These are phyloP conservation scores for Brassica carinata DNA, from an alignment of 345 rosid genomes.

Conservation along the genomic window DNA sequence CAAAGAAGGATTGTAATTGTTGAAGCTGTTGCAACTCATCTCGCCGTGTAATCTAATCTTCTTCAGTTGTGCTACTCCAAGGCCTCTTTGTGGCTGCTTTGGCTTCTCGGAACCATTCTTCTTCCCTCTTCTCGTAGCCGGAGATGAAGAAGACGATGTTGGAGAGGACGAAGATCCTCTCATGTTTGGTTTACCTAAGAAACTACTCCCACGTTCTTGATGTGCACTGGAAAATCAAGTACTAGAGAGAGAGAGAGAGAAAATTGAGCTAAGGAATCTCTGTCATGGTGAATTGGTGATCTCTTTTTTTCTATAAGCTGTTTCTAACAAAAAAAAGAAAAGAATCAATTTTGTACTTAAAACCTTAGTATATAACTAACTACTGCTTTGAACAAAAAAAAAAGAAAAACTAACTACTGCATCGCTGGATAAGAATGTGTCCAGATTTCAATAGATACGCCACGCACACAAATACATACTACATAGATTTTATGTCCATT, in stretches of 20 bases:
- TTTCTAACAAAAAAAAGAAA: no score
- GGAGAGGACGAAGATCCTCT: slow-evolving; percentile 37
- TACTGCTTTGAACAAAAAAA: no score
- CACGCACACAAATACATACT: slow-evolving; percentile 45
- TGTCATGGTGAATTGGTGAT: slow-evolving; percentile 26
- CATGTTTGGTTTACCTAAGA: slow-evolving; percentile 71
- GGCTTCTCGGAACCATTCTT: slow-evolving; percentile 70
- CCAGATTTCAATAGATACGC: slow-evolving; percentile 61
- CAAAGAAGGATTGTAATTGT: slow-evolving; percentile 46
- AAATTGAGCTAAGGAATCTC: slow-evolving; percentile 47
- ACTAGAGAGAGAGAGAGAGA: neutral
- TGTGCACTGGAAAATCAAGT: neutral
- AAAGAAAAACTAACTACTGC: slow-evolving; percentile 57
- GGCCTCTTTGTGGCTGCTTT: slow-evolving; percentile 97
- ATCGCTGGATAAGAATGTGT: slow-evolving; percentile 94
- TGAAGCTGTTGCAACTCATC: slow-evolving; percentile 41
- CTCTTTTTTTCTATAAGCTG: slow-evolving; percentile 28
- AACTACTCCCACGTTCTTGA: slow-evolving; percentile 63
- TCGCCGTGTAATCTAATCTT: slow-evolving; percentile 78
- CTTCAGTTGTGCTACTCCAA: slow-evolving; percentile 97
- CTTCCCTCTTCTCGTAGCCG: slow-evolving; percentile 78
- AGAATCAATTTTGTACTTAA: neutral
- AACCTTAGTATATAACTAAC: slow-evolving; percentile 38
- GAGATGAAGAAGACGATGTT: slow-evolving; percentile 42
- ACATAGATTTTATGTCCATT: slow-evolving; percentile 68